These are phyloP conservation scores for Coemansia sp. DNA, from an alignment of 192 early-diverging fungal species.

Conservation along the genomic window DNA sequence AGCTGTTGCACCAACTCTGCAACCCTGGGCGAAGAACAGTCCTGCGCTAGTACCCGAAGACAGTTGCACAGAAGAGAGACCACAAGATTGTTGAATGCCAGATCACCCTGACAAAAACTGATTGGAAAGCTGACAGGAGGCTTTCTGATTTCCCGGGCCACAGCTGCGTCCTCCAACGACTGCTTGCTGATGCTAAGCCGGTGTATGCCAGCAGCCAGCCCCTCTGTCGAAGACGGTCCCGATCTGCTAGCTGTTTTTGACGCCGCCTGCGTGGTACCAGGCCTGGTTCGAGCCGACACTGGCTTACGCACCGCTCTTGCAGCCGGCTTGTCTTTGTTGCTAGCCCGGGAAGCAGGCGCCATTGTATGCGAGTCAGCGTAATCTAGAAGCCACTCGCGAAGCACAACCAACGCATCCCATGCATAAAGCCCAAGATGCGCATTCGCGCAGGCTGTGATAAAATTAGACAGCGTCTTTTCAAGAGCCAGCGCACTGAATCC, in stretches of 20 bases:
- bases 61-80: constrained; percentile 38
- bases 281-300: constrained; percentile 1
- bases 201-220: constrained; percentile 21
- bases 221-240: background rate
- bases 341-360: background rate
- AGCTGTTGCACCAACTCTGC: background rate
- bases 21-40: constrained; percentile 1
- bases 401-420: constrained; percentile 33
- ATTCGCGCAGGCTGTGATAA: constrained; percentile 37
- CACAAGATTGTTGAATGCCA: constrained; percentile 32
- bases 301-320: constrained; percentile 37
- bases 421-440: constrained; percentile 27
- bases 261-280: background rate
- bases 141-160: background rate
- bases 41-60: constrained; percentile 37
- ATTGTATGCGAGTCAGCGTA: constrained; percentile 32
- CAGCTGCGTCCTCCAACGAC: background rate
- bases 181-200: constrained; percentile 37
- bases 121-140: constrained; percentile 17
- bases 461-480: constrained; percentile 48
- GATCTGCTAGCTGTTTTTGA: background rate
- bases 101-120: constrained; percentile 18
- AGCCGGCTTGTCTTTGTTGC: background rate
- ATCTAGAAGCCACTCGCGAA: constrained; percentile 29
- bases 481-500: constrained; percentile 43